phyloP scores from a whole-genome alignment of 2,329 filamentous ascomycete genomes.

The Ophiostoma populinum region DNA sequence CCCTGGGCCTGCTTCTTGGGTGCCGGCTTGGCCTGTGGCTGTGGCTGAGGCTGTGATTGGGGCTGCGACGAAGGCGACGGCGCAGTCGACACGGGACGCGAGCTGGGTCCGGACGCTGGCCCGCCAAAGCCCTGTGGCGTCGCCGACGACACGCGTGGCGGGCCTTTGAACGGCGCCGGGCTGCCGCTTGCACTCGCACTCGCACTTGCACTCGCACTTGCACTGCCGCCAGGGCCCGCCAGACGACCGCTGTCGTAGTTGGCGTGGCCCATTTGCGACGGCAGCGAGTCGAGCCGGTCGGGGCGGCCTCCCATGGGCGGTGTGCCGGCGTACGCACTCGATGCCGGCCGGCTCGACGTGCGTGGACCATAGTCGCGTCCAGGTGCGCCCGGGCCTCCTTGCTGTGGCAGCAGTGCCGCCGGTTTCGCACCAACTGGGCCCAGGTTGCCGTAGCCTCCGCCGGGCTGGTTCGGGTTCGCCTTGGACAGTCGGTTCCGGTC shows the following conservation, averaged over 20 bases:
- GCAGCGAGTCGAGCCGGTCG: conserved; percentile 15
- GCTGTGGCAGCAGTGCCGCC: background rate
- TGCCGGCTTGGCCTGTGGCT: background rate
- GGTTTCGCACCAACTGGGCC: background rate
- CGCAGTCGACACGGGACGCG: too few species aligned
- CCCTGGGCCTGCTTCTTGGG: too few species aligned
- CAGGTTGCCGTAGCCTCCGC: background rate
- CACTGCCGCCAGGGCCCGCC: too few species aligned
- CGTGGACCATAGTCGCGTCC: conserved; percentile 24
- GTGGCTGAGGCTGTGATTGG: too few species aligned
- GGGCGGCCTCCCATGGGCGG: conserved; percentile 10
- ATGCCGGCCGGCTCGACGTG: conserved; percentile 17
- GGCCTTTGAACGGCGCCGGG: conserved; percentile 9
- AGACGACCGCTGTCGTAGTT: conserved; percentile 1
- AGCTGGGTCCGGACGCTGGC: too few species aligned
- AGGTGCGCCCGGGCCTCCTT: conserved; percentile 12
- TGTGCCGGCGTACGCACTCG: conserved; percentile 12
- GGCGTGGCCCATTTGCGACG: conserved; percentile 5
- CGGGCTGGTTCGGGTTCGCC: conserved; percentile 13
- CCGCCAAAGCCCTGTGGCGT: background rate
- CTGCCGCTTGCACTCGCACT: conserved; percentile 11
- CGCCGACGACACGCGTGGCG: conserved; percentile 2
- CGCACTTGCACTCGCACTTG: too few species aligned
- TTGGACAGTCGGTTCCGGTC: conserved; percentile 23
- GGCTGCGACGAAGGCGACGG: too few species aligned